These are phyloP conservation scores for Xylogone sp. DNA, from an alignment of 2,329 filamentous ascomycete genomes.

Conservation along the genomic window DNA sequence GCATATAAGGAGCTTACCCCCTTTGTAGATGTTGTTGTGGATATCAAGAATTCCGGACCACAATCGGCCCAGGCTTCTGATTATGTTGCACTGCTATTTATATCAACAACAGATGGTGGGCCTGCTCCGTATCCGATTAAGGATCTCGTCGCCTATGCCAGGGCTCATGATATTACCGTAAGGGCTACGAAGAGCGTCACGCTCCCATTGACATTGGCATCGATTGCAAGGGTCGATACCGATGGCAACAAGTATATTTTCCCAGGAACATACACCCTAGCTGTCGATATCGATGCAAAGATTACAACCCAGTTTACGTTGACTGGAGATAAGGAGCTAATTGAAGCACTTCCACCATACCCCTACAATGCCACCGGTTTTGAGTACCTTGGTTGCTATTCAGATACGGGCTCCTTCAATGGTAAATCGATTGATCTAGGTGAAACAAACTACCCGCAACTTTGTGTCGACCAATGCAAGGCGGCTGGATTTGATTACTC, in stretches of 20 bases:
- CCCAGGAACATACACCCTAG: neutral
- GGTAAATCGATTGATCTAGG: neutral
- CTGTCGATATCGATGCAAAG: neutral
- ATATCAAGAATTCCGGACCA: slow-evolving; percentile 40
- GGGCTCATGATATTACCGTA: neutral
- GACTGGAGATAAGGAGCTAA: neutral
- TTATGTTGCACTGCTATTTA: slow-evolving; percentile 48
- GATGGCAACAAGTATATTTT: neutral
- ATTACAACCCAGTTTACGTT: neutral
- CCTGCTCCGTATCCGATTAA: slow-evolving; percentile 49
- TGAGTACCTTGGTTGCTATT: neutral
- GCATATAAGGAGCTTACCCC: slow-evolving; percentile 26
- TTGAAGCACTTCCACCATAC: neutral
- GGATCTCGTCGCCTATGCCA: slow-evolving; percentile 43
- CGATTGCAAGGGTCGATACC: neutral
- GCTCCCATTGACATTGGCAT: neutral
- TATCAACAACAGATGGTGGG: slow-evolving; percentile 38
- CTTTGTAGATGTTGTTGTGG: slow-evolving; percentile 28
- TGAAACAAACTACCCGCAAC: neutral
- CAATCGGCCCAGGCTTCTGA: slow-evolving; percentile 42
- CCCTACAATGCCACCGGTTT: neutral
- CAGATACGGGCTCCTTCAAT: neutral
- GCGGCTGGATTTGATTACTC: neutral
- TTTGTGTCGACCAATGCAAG: neutral
- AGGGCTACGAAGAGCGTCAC: neutral